Percentiles rank a stretch among this genome's conserved stretches.
Conservation (phyloP, 768 basidiomycete species). For the Coprinopsis sp. region DNA sequence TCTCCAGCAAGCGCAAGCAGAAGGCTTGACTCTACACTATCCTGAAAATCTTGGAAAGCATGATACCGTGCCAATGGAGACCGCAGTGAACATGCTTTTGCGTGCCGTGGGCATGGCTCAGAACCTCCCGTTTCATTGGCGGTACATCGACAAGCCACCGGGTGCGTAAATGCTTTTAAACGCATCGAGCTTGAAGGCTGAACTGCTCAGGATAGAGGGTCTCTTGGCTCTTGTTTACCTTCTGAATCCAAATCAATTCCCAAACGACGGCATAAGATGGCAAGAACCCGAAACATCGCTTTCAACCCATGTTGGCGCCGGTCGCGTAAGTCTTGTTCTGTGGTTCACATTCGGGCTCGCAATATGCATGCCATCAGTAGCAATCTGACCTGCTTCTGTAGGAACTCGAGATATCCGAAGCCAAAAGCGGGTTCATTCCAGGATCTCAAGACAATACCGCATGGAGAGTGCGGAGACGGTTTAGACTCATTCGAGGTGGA, state of each 20-base stretch:
- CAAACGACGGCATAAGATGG: constrained; percentile 73
- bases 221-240: constrained; percentile 64
- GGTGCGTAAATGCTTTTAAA: constrained; percentile 35
- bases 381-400: too few species aligned
- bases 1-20: constrained; percentile 47
- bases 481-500: constrained; percentile 68
- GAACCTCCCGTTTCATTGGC: constrained; percentile 62
- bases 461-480: constrained; percentile 66
- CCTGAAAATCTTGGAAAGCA: constrained; percentile 63
- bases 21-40: constrained; percentile 64
- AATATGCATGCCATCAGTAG: constrained; percentile 7
- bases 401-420: constrained; percentile 77
- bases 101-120: constrained; percentile 55
- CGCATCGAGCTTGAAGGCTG: background rate
- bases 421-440: constrained; percentile 76
- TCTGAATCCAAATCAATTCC: constrained; percentile 54
- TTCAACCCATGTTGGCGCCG: constrained; percentile 42
- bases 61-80: constrained; percentile 48
- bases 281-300: constrained; percentile 68
- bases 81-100: constrained; percentile 54
- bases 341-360: background rate
- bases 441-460: constrained; percentile 55
- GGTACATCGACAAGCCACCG: constrained; percentile 71
- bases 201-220: constrained; percentile 43
- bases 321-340: constrained; percentile 44